Evolutionary conservation across 2,329 filamentous ascomycete species (phyloP).

Genomic region (Albifimbria verrucaria): DNA sequence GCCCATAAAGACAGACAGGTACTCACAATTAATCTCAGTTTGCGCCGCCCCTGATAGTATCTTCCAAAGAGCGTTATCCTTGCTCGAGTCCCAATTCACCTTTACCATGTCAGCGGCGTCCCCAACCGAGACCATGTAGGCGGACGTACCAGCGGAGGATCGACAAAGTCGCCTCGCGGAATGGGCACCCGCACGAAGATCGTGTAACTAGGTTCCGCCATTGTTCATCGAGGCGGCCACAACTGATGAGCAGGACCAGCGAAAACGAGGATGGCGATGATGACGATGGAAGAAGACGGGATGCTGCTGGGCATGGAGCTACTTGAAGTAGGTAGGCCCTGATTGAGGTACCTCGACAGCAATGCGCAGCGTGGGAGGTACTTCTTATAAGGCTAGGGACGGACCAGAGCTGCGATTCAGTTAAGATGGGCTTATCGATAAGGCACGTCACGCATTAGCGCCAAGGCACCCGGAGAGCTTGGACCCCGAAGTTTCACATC

Average conservation of each 20-base stretch:
- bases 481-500: background rate
- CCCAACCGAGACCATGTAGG: conserved; percentile 15
- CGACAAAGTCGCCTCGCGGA: conserved; percentile 79
- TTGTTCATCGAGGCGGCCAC: conserved; percentile 22
- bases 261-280: conserved; percentile 1
- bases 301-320: background rate
- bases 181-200: conserved; percentile 91
- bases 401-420: conserved; percentile 1
- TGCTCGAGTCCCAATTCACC: conserved; percentile 84
- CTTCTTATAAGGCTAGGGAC: background rate
- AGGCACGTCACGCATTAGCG: conserved; percentile 6
- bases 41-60: conserved; percentile 79
- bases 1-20: conserved; percentile 1
- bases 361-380: background rate
- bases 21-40: conserved; percentile 81
- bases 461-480: background rate
- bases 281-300: conserved; percentile 13
- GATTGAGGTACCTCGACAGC: background rate
- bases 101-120: conserved; percentile 34
- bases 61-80: conserved; percentile 88
- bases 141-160: conserved; percentile 73
- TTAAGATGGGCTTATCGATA: conserved; percentile 13
- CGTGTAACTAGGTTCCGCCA: conserved; percentile 60
- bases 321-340: background rate
- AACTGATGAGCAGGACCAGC: conserved; percentile 3